Percentiles rank a stretch among this genome's conserved stretches.
Evolutionary conservation across 192 early-diverging fungal genomes (phyloP).

Genomic region (Backusella sp.): DNA sequence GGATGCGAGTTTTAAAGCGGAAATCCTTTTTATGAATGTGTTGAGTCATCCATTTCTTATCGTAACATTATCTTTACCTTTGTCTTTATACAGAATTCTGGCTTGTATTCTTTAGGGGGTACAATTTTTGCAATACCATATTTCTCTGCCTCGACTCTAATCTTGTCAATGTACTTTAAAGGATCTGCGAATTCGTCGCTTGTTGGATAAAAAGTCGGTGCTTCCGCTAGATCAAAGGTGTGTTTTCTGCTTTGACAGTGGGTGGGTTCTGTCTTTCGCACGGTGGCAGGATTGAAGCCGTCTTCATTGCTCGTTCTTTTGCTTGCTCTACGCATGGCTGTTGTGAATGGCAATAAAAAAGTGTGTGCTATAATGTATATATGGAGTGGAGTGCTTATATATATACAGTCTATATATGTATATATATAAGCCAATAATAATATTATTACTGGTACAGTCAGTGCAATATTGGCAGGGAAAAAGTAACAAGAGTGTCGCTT

Average conservation of each 20-base stretch:
- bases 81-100: slow-evolving; percentile 82
- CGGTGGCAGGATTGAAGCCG: background rate
- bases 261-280: background rate
- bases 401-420: too few species aligned
- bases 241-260: background rate
- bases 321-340: slow-evolving; percentile 5
- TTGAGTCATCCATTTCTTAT: background rate
- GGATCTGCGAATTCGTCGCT: slow-evolving; percentile 81
- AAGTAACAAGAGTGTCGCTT: too few species aligned
- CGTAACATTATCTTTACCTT: slow-evolving; percentile 40
- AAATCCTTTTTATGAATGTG: too few species aligned
- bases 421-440: background rate
- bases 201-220: slow-evolving; percentile 82
- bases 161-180: slow-evolving; percentile 79
- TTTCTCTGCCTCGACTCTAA: slow-evolving; percentile 70
- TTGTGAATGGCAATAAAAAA: background rate
- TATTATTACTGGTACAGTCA: background rate
- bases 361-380: background rate
- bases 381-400: too few species aligned
- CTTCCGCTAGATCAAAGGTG: slow-evolving; percentile 67
- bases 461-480: too few species aligned
- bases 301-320: slow-evolving; percentile 7
- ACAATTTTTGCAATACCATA: slow-evolving; percentile 91
- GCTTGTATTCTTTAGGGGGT: slow-evolving; percentile 84
- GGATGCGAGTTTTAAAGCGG: slow-evolving; percentile 84